Conservation (phyloP, 306 rosid species). For the Acacia melanoxylon region DNA sequence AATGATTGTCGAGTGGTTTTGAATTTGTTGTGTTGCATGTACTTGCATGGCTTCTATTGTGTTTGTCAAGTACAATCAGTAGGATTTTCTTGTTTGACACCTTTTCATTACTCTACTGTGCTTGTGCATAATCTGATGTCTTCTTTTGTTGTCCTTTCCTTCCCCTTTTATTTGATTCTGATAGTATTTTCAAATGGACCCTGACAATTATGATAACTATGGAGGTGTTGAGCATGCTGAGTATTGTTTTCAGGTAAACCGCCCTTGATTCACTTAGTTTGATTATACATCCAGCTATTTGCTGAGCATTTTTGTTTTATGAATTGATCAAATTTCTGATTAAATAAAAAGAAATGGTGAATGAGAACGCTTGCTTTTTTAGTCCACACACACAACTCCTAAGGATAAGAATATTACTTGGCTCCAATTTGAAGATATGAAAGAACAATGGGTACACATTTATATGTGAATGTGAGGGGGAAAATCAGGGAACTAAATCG, state of each 20-base stretch:
- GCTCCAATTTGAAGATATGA: neutral
- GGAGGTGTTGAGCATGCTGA: constrained; percentile 95
- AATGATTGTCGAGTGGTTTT: constrained; percentile 13
- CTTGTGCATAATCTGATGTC: constrained; percentile 17
- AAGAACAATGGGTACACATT: neutral
- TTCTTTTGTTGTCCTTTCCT: constrained; percentile 4
- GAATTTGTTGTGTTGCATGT: constrained; percentile 12
- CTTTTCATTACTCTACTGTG: constrained; percentile 1
- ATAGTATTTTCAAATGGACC: constrained; percentile 92
- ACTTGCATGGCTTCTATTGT: constrained; percentile 20
- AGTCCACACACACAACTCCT: neutral
- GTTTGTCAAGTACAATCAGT: constrained; percentile 1
- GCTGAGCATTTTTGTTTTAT: constrained; percentile 11
- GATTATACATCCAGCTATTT: neutral
- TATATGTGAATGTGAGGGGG: neutral
- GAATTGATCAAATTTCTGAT: neutral
- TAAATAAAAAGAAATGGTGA: neutral
- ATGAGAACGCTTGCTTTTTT: neutral
- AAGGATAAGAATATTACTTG: neutral
- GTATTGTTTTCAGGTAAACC: constrained; percentile 93
- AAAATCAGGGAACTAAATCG: neutral
- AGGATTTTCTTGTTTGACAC: constrained; percentile 27
- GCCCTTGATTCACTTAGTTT: constrained; percentile 17
- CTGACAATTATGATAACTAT: constrained; percentile 78
- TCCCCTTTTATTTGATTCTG: constrained; percentile 17